Base-by-base conservation (phyloP, 2,329 filamentous ascomycete genomes). In the Verticillium isaacii region DNA sequence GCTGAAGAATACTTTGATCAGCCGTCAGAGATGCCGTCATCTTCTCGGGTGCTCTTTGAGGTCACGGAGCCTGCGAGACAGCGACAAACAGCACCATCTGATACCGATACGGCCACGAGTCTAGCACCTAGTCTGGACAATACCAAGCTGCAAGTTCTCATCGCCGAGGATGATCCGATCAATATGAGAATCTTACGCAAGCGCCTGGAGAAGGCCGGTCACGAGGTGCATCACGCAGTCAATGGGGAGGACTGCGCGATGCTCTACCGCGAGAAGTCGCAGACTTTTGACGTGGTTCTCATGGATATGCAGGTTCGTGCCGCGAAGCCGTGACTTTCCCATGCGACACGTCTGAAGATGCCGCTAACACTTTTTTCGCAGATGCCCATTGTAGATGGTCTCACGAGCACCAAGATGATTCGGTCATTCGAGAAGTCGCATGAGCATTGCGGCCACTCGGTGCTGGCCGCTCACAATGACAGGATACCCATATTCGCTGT, bases 341-440 rank as follows among this genome's bases (percentile, higher is more conserved):
- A 50, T 14, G 6, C 19, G 19, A 4, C 12, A 7, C 19, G 6
- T n/a, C 12, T 5, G 34, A 29, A 45, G 9, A 11, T 50, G n/a
- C 12, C 5, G 45, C 45, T 50, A 12, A 50, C 9, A 25, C 8
- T 3, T 9, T 50, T 11, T 23, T 14, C 8, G 45, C 19, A 96
- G 92, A 96, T 97, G 93, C 92, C 93, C 19, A 95, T 96, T 36
- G 90, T 96, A 5, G 92, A 96, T 70, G 93, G 93, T 15, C 82
- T 93, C 32, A 87, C 84, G 3, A 92, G 92, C 17, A 90, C 92
- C 0, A 93, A 92, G 73, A 89, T 92, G 83, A 96, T 96, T 64
- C 83, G 93, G 32, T 86, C 86, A 0, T 87, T 83, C 60, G 92
- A 96, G 71, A 83, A 84, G 78, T 73, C 80, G 56, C 56, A 70